Evolutionary conservation across 164 flowering plant genomes (phyloP).

Genomic region (Liquidambar formosana): DNA sequence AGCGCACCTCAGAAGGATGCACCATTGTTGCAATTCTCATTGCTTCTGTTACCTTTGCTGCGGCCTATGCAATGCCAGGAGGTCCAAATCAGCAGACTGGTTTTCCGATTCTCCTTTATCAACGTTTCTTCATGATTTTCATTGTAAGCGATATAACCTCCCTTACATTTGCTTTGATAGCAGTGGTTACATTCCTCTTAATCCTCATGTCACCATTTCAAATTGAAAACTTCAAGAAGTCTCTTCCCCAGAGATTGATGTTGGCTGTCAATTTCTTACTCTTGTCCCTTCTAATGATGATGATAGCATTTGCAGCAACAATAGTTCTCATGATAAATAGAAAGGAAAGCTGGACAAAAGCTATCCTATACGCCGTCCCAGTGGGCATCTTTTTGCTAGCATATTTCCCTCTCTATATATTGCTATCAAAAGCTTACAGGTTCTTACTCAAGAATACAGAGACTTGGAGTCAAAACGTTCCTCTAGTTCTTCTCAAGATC

Average conservation of each 20-base stretch:
- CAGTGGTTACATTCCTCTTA: background rate
- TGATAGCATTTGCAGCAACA: conserved; percentile 18
- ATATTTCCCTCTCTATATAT: too few relatives aligned
- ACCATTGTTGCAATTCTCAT: too few relatives aligned
- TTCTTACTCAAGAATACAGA: too few relatives aligned
- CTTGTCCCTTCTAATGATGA: background rate
- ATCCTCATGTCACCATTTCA: background rate
- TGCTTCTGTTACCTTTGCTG: background rate
- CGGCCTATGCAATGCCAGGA: background rate
- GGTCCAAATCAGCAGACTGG: background rate
- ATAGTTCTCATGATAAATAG: conserved; percentile 11
- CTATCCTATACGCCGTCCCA: background rate
- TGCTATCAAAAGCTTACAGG: too few relatives aligned
- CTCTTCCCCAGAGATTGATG: background rate
- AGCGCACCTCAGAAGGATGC: background rate
- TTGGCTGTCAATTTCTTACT: background rate
- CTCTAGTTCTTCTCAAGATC: too few relatives aligned
- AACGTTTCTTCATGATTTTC: background rate
- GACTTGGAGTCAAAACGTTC: too few relatives aligned
- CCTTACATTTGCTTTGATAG: too few relatives aligned
- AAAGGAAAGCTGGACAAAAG: background rate
- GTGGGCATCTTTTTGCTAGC: too few relatives aligned
- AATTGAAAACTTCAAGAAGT: background rate
- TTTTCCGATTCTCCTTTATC: background rate
- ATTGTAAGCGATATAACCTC: too few relatives aligned